Percentiles rank a stretch among this genome's conserved stretches.
Evolutionary conservation across 75 land plant genomes (phyloP).

Genomic region (Pinus tabuliformis): DNA sequence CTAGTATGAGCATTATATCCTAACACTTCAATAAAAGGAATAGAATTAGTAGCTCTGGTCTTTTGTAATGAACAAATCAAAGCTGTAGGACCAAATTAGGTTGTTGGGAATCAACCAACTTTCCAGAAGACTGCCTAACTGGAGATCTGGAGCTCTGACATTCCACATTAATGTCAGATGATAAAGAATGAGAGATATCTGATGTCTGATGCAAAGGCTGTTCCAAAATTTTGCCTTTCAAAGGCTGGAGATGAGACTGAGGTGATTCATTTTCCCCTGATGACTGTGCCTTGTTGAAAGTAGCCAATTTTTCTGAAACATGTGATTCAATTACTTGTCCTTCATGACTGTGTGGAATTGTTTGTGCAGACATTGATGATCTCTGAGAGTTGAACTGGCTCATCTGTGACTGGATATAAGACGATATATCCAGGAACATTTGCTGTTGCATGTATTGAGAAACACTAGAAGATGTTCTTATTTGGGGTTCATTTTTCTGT

Average conservation of each 20-base stretch:
- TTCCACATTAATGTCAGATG: slow-evolving; percentile 57
- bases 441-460: slow-evolving; percentile 8
- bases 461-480: slow-evolving; percentile 3
- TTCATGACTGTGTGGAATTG: not conserved
- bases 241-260: slow-evolving; percentile 34
- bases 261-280: slow-evolving; percentile 22
- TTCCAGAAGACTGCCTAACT: slow-evolving; percentile 35
- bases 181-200: slow-evolving; percentile 18
- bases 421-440: slow-evolving; percentile 11
- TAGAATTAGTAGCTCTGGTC: not conserved
- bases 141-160: slow-evolving; percentile 56
- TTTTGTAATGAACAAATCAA: slow-evolving; percentile 12
- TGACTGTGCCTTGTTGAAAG: slow-evolving; percentile 1
- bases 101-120: slow-evolving; percentile 46
- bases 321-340: slow-evolving; percentile 17
- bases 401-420: slow-evolving; percentile 24
- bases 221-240: slow-evolving; percentile 23
- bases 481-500: not conserved
- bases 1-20: not conserved
- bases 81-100: slow-evolving; percentile 73
- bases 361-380: slow-evolving; percentile 9
- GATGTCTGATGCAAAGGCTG: slow-evolving; percentile 24
- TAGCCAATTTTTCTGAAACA: slow-evolving; percentile 23
- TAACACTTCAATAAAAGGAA: not conserved
- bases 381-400: slow-evolving; percentile 12